Base-by-base conservation (phyloP, 139 green algal genomes). In the Chlamydomonas incerta region DNA sequence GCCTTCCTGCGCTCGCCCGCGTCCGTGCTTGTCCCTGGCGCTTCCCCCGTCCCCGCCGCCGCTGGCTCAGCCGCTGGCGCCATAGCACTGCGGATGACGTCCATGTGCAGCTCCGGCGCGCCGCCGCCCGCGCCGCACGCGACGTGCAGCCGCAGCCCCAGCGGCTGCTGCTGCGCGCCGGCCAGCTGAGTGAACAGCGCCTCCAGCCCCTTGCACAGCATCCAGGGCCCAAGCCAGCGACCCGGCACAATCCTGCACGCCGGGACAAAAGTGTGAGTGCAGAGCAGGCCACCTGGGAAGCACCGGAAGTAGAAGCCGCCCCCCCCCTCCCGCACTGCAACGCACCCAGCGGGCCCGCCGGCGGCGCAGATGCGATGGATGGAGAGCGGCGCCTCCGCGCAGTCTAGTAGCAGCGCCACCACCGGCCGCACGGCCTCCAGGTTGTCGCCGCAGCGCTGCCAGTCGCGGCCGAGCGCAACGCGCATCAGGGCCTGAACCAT, bases 201-300 rank as follows among this genome's bases (percentile, higher is more conserved):
- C 75, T 93, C 91, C 75, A 99, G 66, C 52, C 93, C 86, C 29
- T 93, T 90, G 91, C 95, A 99, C 62, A 98, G 90, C 41, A 91
- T 92, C 90, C 94, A 98, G 0, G 97, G 97, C 0, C 97, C 97
- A 69, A 99, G 80, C 97, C 97, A 99, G 70, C 91, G 84, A 4
- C 97, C 97, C 3, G 95, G 83, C 14, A 93, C 86, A 11, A 99
- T 92, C 37, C 96, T 96, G 93, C 41, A 50, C 41, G 41, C 41
- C 41, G 8, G 6, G 8, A 5, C 5, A 5, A 50, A 8, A 50
- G 41, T 50, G 41, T 50, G 41, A 50, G n/a, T n/a, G n/a, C n/a
- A n/a, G n/a, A n/a, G n/a, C n/a, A n/a, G n/a, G n/a, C n/a, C n/a
- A n/a, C n/a, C n/a, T n/a, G n/a, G n/a, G n/a, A n/a, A n/a, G n/a